Evolutionary conservation across 2,329 filamentous ascomycete species (phyloP).

Genomic region (Colletotrichum eremochloae): DNA sequence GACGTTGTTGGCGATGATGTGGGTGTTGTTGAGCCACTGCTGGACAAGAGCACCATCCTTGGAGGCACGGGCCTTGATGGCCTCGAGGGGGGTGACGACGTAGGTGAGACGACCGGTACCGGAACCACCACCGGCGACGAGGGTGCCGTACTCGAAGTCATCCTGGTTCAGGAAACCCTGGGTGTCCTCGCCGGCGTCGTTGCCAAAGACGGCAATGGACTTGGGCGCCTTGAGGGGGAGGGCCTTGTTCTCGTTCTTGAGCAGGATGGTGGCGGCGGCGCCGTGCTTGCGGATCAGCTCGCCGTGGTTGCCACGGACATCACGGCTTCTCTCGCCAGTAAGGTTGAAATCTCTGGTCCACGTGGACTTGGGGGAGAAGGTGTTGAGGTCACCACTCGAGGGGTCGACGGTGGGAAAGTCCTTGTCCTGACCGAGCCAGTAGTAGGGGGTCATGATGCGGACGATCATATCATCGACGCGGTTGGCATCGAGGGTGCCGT

Average conservation of each 20-base stretch:
- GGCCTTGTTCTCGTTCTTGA: slow-evolving; percentile 76
- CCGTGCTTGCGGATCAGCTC: slow-evolving; percentile 68
- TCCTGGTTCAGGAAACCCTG: slow-evolving; percentile 75
- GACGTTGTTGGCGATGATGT: slow-evolving; percentile 53
- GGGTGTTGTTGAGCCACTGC: slow-evolving; percentile 58
- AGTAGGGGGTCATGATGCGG: slow-evolving; percentile 69
- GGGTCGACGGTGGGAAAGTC: slow-evolving; percentile 59
- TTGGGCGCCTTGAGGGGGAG: slow-evolving; percentile 72
- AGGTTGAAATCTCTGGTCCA: slow-evolving; percentile 58
- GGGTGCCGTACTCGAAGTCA: slow-evolving; percentile 70
- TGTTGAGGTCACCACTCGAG: slow-evolving; percentile 62
- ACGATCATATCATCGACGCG: slow-evolving; percentile 62
- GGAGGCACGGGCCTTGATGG: slow-evolving; percentile 64
- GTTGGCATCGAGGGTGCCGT: slow-evolving; percentile 57
- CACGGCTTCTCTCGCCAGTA: slow-evolving; percentile 66
- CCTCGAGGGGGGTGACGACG: slow-evolving; percentile 74
- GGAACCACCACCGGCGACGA: slow-evolving; percentile 72
- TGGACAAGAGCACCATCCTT: slow-evolving; percentile 60
- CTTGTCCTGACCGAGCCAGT: slow-evolving; percentile 62
- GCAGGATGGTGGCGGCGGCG: slow-evolving; percentile 71
- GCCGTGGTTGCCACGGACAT: slow-evolving; percentile 67
- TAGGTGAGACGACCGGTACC: slow-evolving; percentile 72
- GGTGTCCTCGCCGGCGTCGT: slow-evolving; percentile 75
- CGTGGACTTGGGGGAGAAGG: slow-evolving; percentile 61
- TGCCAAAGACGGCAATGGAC: slow-evolving; percentile 67